phyloP scores from a whole-genome alignment of 192 early-diverging fungal genomes.

The Backusella tuberculispora region DNA sequence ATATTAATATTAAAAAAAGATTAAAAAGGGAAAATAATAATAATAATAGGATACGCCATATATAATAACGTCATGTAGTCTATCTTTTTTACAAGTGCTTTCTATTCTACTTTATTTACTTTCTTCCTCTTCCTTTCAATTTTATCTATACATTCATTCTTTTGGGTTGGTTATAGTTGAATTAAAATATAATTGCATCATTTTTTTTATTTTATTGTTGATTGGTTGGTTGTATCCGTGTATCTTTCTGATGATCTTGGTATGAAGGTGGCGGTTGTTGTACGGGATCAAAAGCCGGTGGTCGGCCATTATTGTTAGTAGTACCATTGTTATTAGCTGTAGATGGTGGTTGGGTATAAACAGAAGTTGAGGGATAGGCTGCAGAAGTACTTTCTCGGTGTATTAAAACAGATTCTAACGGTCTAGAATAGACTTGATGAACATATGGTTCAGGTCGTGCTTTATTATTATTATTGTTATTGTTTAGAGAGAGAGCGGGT shows the following conservation, averaged over 20 bases:
- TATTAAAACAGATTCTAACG: background rate
- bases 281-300: constrained; percentile 24
- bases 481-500: background rate
- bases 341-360: background rate
- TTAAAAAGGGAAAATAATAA: constrained; percentile 7
- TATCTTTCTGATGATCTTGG: constrained; percentile 38
- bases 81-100: no score
- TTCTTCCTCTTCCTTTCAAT: no score
- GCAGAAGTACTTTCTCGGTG: background rate
- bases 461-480: constrained; percentile 1
- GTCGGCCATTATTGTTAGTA: background rate
- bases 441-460: background rate
- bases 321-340: no score
- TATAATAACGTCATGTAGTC: no score
- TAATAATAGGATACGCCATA: background rate
- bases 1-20: no score
- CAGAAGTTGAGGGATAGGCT: background rate
- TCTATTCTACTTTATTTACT: no score
- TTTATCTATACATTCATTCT: no score
- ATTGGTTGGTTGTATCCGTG: constrained; percentile 7
- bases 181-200: no score
- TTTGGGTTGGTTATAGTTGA: no score
- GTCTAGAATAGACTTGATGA: background rate
- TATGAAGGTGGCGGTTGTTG: constrained; percentile 39
- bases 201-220: background rate